Evolutionary conservation across 176 grass and related monocot genomes (phyloP).

Genomic region (Ensete glaucum): DNA sequence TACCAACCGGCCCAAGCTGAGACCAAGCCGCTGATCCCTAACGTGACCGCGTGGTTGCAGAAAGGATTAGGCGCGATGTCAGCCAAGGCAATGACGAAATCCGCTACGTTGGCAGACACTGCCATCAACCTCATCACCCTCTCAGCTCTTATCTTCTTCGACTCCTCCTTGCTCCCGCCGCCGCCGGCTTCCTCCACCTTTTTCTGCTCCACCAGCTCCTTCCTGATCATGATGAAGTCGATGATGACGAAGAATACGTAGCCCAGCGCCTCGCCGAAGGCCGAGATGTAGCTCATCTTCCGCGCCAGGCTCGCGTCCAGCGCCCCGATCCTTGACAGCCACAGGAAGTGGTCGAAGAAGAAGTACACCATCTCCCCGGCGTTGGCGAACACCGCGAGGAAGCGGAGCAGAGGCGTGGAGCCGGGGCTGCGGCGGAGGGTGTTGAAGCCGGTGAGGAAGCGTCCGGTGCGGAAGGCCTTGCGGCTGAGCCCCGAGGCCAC

Average conservation of each 20-base stretch:
- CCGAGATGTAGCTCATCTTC: constrained; percentile 56
- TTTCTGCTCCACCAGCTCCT: constrained; percentile 43
- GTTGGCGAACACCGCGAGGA: constrained; percentile 73
- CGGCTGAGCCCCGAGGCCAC: constrained; percentile 78
- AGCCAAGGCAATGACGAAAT: constrained; percentile 57
- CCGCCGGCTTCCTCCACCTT: constrained; percentile 3
- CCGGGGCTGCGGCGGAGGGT: constrained; percentile 43
- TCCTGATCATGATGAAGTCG: constrained; percentile 68
- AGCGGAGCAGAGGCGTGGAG: constrained; percentile 32
- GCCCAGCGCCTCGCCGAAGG: constrained; percentile 71
- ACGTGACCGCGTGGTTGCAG: constrained; percentile 71
- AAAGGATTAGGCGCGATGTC: constrained; percentile 88
- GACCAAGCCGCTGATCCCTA: constrained; percentile 83
- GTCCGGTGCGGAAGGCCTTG: constrained; percentile 80
- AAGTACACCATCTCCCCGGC: constrained; percentile 99
- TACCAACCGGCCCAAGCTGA: constrained; percentile 98
- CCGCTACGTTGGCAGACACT: constrained; percentile 68
- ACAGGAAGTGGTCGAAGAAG: constrained; percentile 98
- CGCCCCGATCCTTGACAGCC: constrained; percentile 56
- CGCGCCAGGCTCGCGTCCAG: constrained; percentile 43
- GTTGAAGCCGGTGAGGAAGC: constrained; percentile 77
- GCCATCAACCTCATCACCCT: constrained; percentile 96
- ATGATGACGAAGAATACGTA: constrained; percentile 89
- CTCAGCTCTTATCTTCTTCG: constrained; percentile 43
- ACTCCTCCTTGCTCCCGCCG: constrained; percentile 15